Conservation (phyloP, 768 basidiomycete genomes). For the Podaxis sp. region DNA sequence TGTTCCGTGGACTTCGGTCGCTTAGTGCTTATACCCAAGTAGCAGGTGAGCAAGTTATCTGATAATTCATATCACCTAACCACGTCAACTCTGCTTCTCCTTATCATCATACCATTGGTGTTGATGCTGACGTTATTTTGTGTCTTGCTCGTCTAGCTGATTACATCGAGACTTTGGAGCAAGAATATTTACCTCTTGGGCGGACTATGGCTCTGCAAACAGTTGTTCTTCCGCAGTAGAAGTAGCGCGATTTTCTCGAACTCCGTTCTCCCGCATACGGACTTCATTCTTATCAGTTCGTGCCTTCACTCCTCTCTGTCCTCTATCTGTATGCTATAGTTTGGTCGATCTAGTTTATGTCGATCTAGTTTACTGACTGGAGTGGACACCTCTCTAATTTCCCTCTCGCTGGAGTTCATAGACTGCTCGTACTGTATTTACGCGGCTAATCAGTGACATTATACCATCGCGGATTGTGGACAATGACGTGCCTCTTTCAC, state of each 20-base stretch:
- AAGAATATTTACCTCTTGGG: constrained; percentile 6
- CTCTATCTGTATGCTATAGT: background rate
- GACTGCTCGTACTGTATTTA: background rate
- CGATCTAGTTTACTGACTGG: background rate
- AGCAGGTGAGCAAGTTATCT: constrained; percentile 9
- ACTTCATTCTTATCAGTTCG: background rate
- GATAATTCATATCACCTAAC: background rate
- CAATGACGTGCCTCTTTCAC: background rate
- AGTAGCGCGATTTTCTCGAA: background rate
- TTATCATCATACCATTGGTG: no score
- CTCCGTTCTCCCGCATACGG: background rate
- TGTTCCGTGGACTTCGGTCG: constrained; percentile 12
- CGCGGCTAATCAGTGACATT: background rate
- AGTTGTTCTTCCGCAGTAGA: constrained; percentile 6
- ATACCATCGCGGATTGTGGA: background rate
- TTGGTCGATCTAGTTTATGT: background rate
- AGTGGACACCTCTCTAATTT: background rate
- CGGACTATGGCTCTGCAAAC: constrained; percentile 2
- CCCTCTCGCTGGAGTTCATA: background rate
- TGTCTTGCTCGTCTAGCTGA: background rate
- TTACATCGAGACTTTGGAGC: constrained; percentile 11
- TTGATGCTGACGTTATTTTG: background rate
- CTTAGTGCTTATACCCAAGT: constrained; percentile 15
- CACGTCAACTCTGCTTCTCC: no score
- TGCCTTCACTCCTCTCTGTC: background rate